These are phyloP conservation scores for Thalassia testudinum DNA, from an alignment of 116 monocot species.

Conservation along the genomic window DNA sequence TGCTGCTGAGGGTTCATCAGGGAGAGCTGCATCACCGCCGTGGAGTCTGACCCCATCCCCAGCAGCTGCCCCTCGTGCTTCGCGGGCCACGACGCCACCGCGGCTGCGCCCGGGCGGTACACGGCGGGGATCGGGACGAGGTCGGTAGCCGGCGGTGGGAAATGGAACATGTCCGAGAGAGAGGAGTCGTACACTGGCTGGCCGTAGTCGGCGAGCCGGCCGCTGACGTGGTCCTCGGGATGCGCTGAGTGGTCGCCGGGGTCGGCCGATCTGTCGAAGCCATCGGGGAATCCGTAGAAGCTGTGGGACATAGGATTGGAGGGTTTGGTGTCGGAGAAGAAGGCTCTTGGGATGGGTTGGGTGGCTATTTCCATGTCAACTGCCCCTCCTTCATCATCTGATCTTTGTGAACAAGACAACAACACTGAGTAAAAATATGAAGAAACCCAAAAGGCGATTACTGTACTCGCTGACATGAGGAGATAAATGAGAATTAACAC, in stretches of 20 bases:
- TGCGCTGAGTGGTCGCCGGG: constrained; percentile 23
- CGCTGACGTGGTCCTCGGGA: constrained; percentile 9
- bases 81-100: constrained; percentile 8
- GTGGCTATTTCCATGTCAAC: too few species aligned
- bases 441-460: too few species aligned
- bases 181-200: constrained; percentile 26
- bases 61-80: background rate
- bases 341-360: too few species aligned
- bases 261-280: constrained; percentile 29
- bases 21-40: constrained; percentile 61
- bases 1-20: constrained; percentile 27
- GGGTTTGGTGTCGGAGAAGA: too few species aligned
- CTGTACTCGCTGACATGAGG: too few species aligned
- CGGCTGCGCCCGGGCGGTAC: background rate
- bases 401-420: too few species aligned
- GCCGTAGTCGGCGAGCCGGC: constrained; percentile 1
- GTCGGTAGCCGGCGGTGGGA: constrained; percentile 24
- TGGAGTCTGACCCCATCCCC: constrained; percentile 10
- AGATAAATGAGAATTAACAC: too few species aligned
- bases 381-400: too few species aligned
- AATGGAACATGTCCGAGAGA: constrained; percentile 76
- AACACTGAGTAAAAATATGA: too few species aligned
- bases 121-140: constrained; percentile 27
- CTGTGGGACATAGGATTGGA: constrained; percentile 36
- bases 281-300: constrained; percentile 34